A percentile compares a stretch with the other conserved stretches of the same genome.
Evolutionary conservation across 2,329 filamentous ascomycete genomes (phyloP).

Genomic region (Aspergillus arachidicola): DNA sequence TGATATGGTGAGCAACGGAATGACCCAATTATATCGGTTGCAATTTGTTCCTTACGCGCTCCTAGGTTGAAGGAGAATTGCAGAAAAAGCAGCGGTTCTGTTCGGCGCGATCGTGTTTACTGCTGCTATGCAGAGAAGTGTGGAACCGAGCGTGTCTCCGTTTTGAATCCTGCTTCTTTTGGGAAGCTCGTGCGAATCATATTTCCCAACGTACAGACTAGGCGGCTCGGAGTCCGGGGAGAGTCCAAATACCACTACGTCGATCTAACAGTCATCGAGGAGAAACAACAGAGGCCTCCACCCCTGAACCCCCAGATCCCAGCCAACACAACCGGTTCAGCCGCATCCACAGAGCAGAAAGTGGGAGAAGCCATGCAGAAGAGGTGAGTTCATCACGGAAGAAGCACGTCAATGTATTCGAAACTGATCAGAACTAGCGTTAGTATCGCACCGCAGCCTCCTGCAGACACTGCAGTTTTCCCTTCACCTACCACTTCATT

Average conservation of each 20-base stretch:
- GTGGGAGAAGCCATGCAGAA: conserved; percentile 32
- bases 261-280: conserved; percentile 51
- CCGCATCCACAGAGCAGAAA: conserved; percentile 25
- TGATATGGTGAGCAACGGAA: conserved; percentile 50
- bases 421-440: conserved; percentile 26
- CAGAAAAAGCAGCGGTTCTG: conserved; percentile 61
- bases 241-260: conserved; percentile 98
- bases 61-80: conserved; percentile 52
- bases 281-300: conserved; percentile 41
- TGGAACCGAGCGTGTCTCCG: conserved; percentile 89
- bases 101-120: conserved; percentile 90
- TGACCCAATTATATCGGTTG: background rate
- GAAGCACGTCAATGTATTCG: background rate
- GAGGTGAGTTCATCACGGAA: conserved; percentile 26
- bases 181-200: conserved; percentile 95
- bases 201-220: conserved; percentile 91
- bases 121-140: conserved; percentile 93
- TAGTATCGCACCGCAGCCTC: conserved; percentile 34
- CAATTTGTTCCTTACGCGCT: conserved; percentile 13
- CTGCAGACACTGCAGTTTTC: conserved; percentile 42
- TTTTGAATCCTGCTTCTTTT: conserved; percentile 95
- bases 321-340: conserved; percentile 22
- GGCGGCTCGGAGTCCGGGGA: conserved; percentile 86
- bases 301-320: conserved; percentile 30
- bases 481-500: conserved; percentile 44